Evolutionary conservation across 495 filamentous ascomycete species (phyloP).

Genomic region (Aspergillus nanangensis): DNA sequence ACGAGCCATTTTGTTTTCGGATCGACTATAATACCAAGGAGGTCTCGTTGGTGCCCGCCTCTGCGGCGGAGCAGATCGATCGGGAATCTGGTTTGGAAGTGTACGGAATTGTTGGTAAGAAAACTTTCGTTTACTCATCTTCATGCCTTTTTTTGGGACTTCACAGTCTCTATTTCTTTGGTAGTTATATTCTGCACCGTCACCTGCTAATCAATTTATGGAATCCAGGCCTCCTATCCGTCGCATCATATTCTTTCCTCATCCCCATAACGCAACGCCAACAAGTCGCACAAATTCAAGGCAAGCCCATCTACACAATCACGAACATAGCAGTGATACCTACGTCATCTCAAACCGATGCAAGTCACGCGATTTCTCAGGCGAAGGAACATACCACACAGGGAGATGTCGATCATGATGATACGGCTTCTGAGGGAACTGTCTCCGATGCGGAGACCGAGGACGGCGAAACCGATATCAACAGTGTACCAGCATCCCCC

Average conservation of each 20-base stretch:
- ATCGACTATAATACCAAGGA: slow-evolving; percentile 73
- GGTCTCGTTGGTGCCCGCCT: slow-evolving; percentile 39
- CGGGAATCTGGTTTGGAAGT: slow-evolving; percentile 56
- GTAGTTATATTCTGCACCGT: too few species aligned
- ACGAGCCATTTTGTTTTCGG: slow-evolving; percentile 47
- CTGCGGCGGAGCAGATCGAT: slow-evolving; percentile 30
- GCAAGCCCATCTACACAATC: slow-evolving; percentile 76
- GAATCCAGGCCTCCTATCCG: slow-evolving; percentile 61
- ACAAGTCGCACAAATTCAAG: slow-evolving; percentile 82
- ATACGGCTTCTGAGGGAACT: slow-evolving; percentile 29
- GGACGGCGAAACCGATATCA: slow-evolving; percentile 27
- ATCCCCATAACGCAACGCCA: slow-evolving; percentile 77
- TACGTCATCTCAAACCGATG: slow-evolving; percentile 68
- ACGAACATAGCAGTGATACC: slow-evolving; percentile 86
- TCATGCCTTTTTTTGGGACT: background rate
- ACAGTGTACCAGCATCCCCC: slow-evolving; percentile 28
- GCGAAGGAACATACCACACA: slow-evolving; percentile 47
- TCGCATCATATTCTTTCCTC: slow-evolving; percentile 72
- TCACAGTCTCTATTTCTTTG: background rate
- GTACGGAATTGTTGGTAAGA: slow-evolving; percentile 80
- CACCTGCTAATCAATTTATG: background rate
- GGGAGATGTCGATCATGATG: slow-evolving; percentile 18
- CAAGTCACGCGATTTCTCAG: slow-evolving; percentile 61
- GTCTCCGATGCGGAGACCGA: slow-evolving; percentile 33
- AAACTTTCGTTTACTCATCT: background rate